A percentile compares a stretch with the other conserved stretches of the same genome.
These are phyloP conservation scores for Casuarina equisetifolia DNA, from an alignment of 306 rosid species.

Conservation along the genomic window DNA sequence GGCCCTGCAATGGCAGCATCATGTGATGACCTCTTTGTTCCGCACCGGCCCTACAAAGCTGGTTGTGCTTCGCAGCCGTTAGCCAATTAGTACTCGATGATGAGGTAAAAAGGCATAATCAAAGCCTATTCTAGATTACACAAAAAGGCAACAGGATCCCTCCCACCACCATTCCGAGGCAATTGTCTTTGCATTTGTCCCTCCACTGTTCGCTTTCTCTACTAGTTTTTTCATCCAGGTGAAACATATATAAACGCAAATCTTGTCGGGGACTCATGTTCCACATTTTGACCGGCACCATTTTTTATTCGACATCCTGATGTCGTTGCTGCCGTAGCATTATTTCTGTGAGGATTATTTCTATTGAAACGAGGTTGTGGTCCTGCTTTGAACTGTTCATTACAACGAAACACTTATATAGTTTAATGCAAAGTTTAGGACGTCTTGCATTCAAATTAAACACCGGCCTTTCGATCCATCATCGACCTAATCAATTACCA, in stretches of 20 bases:
- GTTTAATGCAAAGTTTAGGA: neutral
- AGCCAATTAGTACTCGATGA: slow-evolving; percentile 31
- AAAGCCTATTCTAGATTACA: slow-evolving; percentile 35
- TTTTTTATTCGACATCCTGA: slow-evolving; percentile 14
- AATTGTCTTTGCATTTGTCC: slow-evolving; percentile 56
- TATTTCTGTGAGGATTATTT: slow-evolving; percentile 25
- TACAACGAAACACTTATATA: neutral
- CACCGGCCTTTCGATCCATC: slow-evolving; percentile 30
- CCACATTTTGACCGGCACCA: slow-evolving; percentile 39
- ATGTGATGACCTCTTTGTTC: slow-evolving; percentile 46
- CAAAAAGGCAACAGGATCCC: slow-evolving; percentile 65
- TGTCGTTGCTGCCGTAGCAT: slow-evolving; percentile 9
- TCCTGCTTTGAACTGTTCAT: slow-evolving; percentile 29
- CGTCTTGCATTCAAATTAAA: slow-evolving; percentile 17
- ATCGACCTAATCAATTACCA: slow-evolving; percentile 32
- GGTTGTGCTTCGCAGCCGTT: slow-evolving; percentile 48
- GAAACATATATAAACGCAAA: slow-evolving; percentile 44
- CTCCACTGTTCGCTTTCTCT: slow-evolving; percentile 65
- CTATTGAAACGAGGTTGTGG: slow-evolving; percentile 51
- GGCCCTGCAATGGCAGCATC: slow-evolving; percentile 19
- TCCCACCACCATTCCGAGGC: slow-evolving; percentile 46
- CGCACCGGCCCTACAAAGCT: slow-evolving; percentile 60
- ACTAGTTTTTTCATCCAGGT: slow-evolving; percentile 33
- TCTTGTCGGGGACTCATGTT: slow-evolving; percentile 64
- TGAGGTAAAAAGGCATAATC: slow-evolving; percentile 35